Evolutionary conservation across 2,329 filamentous ascomycete genomes (phyloP), one percentile per base, ranked within the genome.

Genomic region (Chrysoporthe austroafricana): DNA sequence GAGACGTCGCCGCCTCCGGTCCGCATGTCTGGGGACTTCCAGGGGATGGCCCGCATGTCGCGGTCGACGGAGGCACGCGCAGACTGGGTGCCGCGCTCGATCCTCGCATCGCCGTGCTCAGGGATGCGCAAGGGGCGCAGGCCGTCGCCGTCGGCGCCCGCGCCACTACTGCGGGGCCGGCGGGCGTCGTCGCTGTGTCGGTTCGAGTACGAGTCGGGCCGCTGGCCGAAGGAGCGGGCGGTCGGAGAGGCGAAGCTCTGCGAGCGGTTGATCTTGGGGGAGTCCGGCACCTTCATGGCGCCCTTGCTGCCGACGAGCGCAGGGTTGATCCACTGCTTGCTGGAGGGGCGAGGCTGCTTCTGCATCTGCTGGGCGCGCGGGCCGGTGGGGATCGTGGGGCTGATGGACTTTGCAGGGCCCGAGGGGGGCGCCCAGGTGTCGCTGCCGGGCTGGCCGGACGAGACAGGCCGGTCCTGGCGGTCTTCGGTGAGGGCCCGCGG

Each of bases 301-400:
- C 50, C 43, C 42, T 69, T 69, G 74, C 83, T 86, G 4, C 71
- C 73, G 5, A 71, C 71, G 6, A 85, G 72, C 39, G 81, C 82
- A 3, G 85, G 84, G 62, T 87, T 87, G 67, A 86, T 84, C 86
- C 86, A 88, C 74, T 88, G 86, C 72, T 86, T 87, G 73, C 85
- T 87, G 0, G 84, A 85, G 18, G 84, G 81, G 7, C 85, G 82
- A 68, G 79, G 77, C 32, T 72, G 80, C 58, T 80, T 79, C 60
- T 80, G 79, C 14, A 65, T 46, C 67, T 82, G 83, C 68, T 86
- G 85, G 18, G 82, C 82, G 46, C 86, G 82, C 44, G 85, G 85
- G 11, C 85, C 86, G 2, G 84, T 79, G 3, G 85, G 85, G 60
- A 88, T 85, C 7, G 81, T 75, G 9, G 82, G 80, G 66, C 80